These are phyloP conservation scores for Arthrocladium fulminans DNA, from an alignment of 2,329 filamentous ascomycete species.

Conservation along the genomic window DNA sequence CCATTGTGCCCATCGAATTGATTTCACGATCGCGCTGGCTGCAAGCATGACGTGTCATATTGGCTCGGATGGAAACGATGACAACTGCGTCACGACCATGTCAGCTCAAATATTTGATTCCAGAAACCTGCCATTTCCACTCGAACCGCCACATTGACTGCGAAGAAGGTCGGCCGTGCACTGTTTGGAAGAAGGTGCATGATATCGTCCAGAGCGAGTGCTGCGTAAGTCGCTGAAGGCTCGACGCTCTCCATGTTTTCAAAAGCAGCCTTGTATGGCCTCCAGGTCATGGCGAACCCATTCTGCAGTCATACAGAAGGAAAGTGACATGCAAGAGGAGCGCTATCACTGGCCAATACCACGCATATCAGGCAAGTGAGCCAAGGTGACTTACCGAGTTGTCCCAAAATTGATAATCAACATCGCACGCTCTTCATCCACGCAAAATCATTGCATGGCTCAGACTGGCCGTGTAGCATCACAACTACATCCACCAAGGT, in stretches of 20 bases:
- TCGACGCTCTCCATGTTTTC: slow-evolving; percentile 1
- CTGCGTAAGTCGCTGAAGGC: slow-evolving; percentile 1
- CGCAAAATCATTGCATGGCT: slow-evolving; percentile 16
- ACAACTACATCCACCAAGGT: too few relatives aligned
- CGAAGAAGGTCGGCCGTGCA: slow-evolving; percentile 4
- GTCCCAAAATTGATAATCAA: slow-evolving; percentile 21
- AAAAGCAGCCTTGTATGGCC: neutral
- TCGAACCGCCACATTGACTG: slow-evolving; percentile 6
- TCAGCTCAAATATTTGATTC: slow-evolving; percentile 4
- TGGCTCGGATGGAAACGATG: neutral
- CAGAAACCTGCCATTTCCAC: slow-evolving; percentile 8
- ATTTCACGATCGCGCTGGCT: neutral
- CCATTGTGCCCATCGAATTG: neutral
- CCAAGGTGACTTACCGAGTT: slow-evolving; percentile 16
- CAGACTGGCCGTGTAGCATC: too few relatives aligned
- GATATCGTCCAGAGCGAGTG: slow-evolving; percentile 4
- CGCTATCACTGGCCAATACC: slow-evolving; percentile 22
- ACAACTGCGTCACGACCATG: slow-evolving; percentile 15
- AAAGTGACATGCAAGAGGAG: slow-evolving; percentile 23
- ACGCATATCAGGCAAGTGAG: slow-evolving; percentile 22
- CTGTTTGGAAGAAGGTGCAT: slow-evolving; percentile 4
- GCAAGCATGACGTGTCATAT: neutral
- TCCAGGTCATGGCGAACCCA: neutral
- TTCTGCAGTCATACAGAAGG: slow-evolving; percentile 19
- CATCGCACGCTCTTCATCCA: slow-evolving; percentile 20